These are phyloP conservation scores for Diaporthe australafricana DNA, from an alignment of 2,329 filamentous ascomycete genomes.

Conservation along the genomic window DNA sequence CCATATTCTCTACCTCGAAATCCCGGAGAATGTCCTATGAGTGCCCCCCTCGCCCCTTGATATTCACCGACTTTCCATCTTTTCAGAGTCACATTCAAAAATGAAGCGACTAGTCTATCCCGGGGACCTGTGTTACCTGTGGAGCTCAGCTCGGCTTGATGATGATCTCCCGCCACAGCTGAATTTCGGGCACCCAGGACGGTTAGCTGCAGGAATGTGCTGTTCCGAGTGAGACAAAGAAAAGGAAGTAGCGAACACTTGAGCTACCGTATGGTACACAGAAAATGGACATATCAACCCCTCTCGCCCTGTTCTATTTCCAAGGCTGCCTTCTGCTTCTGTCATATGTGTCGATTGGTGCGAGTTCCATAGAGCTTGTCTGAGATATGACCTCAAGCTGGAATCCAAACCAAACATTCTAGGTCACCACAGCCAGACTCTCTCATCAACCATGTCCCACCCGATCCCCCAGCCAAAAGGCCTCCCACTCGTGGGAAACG, in stretches of 20 bases:
- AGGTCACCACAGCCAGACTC: neutral
- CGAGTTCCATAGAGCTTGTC: no score
- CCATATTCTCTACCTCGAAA: neutral
- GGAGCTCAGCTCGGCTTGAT: slow-evolving; percentile 1
- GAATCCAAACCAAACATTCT: neutral
- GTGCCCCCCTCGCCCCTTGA: no score
- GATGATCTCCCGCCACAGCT: slow-evolving; percentile 22
- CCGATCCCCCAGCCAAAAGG: slow-evolving; percentile 63
- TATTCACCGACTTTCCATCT: no score
- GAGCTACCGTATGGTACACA: neutral
- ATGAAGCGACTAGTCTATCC: neutral
- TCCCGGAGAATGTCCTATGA: neutral
- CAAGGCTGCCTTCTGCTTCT: no score
- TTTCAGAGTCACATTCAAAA: neutral
- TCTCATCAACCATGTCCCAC: slow-evolving; percentile 49
- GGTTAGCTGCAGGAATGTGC: slow-evolving; percentile 24
- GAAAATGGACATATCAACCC: neutral
- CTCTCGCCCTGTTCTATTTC: neutral
- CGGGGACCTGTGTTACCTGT: neutral
- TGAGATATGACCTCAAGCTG: neutral
- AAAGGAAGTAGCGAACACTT: slow-evolving; percentile 17
- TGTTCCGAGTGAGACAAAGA: slow-evolving; percentile 7
- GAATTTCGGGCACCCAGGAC: neutral
- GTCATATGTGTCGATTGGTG: neutral
- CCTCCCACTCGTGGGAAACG: slow-evolving; percentile 62